Conservation (phyloP, 768 basidiomycete genomes). For the Termitomyces sp. region DNA sequence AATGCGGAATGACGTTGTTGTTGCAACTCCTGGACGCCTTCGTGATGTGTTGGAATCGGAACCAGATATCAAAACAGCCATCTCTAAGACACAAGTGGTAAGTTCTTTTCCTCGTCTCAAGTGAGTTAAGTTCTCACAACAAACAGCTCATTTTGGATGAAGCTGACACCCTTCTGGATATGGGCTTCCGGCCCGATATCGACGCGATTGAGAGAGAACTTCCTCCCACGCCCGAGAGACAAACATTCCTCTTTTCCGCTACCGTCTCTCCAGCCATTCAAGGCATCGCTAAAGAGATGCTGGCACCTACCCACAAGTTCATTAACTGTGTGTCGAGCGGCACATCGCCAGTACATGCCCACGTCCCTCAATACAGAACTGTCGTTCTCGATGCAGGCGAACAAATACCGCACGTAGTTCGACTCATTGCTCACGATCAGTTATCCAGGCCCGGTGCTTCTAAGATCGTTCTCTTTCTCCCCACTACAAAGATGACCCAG, state of each 20-base stretch:
- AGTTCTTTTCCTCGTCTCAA: conserved; percentile 20
- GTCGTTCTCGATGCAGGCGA: conserved; percentile 60
- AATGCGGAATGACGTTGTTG: conserved; percentile 74
- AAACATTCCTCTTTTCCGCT: conserved; percentile 91
- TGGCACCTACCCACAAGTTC: conserved; percentile 61
- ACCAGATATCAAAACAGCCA: conserved; percentile 46
- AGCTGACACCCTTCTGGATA: conserved; percentile 85
- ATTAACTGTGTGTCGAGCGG: conserved; percentile 70
- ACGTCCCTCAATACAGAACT: conserved; percentile 82
- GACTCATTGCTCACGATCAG: conserved; percentile 87
- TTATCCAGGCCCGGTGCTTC: conserved; percentile 59
- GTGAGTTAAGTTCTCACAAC: conserved; percentile 4
- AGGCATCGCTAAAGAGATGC: conserved; percentile 58
- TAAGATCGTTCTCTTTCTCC: conserved; percentile 80
- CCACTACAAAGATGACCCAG: conserved; percentile 83
- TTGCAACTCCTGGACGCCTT: conserved; percentile 87
- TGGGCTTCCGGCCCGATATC: conserved; percentile 90
- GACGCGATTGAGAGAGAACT: conserved; percentile 64
- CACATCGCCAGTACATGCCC: conserved; percentile 62
- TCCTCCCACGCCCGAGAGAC: conserved; percentile 63
- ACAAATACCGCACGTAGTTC: conserved; percentile 76
- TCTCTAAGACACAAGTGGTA: conserved; percentile 59
- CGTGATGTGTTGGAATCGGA: conserved; percentile 67
- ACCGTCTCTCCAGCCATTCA: conserved; percentile 74
- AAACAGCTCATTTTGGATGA: conserved; percentile 85